Evolutionary conservation across 2,329 filamentous ascomycete genomes (phyloP), one percentile per base, ranked within the genome.

Genomic region (Pseudofabraea citricarpa): DNA sequence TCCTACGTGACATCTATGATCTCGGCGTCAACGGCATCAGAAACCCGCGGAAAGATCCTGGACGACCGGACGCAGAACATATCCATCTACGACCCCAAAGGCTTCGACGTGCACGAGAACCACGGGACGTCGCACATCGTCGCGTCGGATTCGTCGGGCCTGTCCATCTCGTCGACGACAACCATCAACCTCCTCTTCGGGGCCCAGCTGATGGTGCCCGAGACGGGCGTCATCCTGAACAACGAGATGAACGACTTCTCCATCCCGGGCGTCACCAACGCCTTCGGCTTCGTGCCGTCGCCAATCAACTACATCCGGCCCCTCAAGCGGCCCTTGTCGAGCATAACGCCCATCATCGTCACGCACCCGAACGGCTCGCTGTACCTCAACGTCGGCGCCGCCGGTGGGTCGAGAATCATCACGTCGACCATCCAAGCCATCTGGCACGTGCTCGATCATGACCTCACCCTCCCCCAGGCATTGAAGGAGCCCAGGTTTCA

Each of bases 101-200:
- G 75, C 0, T 65, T 87, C 10, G 85, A 85, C 58, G 74, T 75
- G 5, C 71, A 86, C 13, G 77, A 85, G 3, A 85, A 81, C 46
- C 81, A 84, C 38, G 87, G 87, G 2, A 91, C 87, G 0, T 84
- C 79, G 15, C 86, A 90, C 53, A 67, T 90, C 7, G 80, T 87
- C 1, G 72, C 86, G 0, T 81, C 83, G 0, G 91, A 96, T 62
- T 64, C 65, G 6, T 73, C 75, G 0, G 90, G 90, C 6, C 72
- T 95, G 62, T 81, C 89, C 2, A 76, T 94, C 26, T 85, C 86
- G 1, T 73, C 90, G 10, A 96, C 90, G 0, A 93, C 89, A 1
- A 96, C 91, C 0, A 72, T 96, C 44, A 96, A 96, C 64, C 72
- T 93, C 4, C 73, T 93, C 3, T 97, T 95, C 56, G 91, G 91